These are phyloP conservation scores for Pleurotus platypus DNA, from an alignment of 768 basidiomycete species.

Conservation along the genomic window DNA sequence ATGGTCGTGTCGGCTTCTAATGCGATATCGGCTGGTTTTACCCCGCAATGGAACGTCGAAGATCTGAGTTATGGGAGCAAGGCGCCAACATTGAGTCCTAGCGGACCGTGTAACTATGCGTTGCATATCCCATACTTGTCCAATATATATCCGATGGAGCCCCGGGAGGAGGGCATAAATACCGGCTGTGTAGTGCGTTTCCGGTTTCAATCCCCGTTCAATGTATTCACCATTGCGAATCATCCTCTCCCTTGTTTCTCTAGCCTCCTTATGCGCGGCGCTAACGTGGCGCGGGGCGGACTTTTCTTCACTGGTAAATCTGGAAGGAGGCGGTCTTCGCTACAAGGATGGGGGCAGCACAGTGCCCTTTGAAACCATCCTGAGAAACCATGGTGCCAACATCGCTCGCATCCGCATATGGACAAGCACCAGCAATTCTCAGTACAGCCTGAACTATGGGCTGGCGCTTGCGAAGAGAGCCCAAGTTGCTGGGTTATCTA, in stretches of 20 bases:
- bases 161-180: constrained; percentile 9
- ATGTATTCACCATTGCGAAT: not conserved
- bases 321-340: constrained; percentile 44
- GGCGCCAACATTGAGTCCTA: no score
- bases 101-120: no score
- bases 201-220: not conserved
- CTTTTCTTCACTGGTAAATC: constrained; percentile 49
- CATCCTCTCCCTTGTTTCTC: constrained; percentile 14
- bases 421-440: constrained; percentile 50
- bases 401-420: constrained; percentile 59
- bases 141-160: constrained; percentile 12
- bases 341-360: constrained; percentile 15
- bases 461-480: constrained; percentile 53
- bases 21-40: no score
- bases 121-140: not conserved
- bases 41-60: no score
- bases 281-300: constrained; percentile 53
- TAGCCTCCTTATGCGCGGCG: constrained; percentile 24
- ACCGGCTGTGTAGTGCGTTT: constrained; percentile 5
- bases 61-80: no score
- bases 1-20: no score
- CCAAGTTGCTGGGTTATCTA: constrained; percentile 50
- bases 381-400: constrained; percentile 51
- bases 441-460: constrained; percentile 50
- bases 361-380: constrained; percentile 46